A percentile compares a stretch with the other conserved stretches of the same genome.
Evolutionary conservation across 805 yeast genomes (phyloP).

Genomic region (Ogataea parapolymorpha): DNA sequence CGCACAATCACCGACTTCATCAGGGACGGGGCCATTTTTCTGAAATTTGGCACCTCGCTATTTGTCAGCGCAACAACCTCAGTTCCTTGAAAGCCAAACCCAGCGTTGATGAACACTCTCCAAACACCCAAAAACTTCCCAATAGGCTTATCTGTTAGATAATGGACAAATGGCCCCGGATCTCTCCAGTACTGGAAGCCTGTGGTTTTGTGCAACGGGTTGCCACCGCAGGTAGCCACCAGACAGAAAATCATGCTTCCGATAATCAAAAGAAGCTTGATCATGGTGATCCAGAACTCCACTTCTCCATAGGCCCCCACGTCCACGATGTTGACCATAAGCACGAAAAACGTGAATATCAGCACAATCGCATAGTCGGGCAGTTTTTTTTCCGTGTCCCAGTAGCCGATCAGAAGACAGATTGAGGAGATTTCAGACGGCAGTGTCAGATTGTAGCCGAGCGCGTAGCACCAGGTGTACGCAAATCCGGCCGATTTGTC

Average conservation of each 20-base stretch:
- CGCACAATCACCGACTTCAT: conserved; percentile 66
- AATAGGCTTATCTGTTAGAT: conserved; percentile 6
- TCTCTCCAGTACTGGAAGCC: conserved; percentile 81
- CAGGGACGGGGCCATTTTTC: conserved; percentile 68
- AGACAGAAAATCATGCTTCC: conserved; percentile 53
- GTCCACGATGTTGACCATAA: conserved; percentile 57
- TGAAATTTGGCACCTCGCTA: conserved; percentile 70
- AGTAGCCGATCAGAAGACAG: conserved; percentile 60
- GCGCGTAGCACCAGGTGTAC: conserved; percentile 53
- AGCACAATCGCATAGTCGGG: conserved; percentile 72
- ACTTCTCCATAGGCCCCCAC: conserved; percentile 71
- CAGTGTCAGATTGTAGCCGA: conserved; percentile 73
- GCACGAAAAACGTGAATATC: conserved; percentile 58
- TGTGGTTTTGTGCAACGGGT: conserved; percentile 39
- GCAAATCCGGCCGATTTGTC: conserved; percentile 74
- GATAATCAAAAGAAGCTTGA: conserved; percentile 64
- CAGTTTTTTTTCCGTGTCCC: conserved; percentile 48
- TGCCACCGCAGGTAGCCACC: conserved; percentile 10
- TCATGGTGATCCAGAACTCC: conserved; percentile 69
- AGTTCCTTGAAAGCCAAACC: conserved; percentile 80
- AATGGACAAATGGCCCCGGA: conserved; percentile 44
- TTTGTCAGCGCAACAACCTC: conserved; percentile 74
- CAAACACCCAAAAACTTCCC: conserved; percentile 60
- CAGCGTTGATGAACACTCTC: conserved; percentile 64
- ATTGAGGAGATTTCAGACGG: conserved; percentile 71